Percentiles rank a stretch among this genome's conserved stretches.
Conservation (phyloP, 2,329 filamentous ascomycete genomes). For the Mariannaea sp. region DNA sequence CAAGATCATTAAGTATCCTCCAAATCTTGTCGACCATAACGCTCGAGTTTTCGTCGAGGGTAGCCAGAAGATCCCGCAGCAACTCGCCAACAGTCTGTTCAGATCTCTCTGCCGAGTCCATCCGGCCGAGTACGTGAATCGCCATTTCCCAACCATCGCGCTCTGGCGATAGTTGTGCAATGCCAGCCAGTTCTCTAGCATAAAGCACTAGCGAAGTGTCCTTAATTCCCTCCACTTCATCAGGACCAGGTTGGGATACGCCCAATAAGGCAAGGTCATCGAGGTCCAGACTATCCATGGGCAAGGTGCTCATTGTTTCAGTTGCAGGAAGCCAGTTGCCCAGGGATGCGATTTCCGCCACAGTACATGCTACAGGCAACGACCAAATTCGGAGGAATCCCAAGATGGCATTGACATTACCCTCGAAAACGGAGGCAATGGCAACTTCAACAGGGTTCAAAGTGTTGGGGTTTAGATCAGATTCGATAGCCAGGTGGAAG, state of each 20-base stretch:
- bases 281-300: slow-evolving; percentile 73
- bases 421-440: slow-evolving; percentile 80
- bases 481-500: slow-evolving; percentile 70
- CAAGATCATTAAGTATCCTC: slow-evolving; percentile 75
- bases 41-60: slow-evolving; percentile 67
- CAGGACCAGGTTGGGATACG: slow-evolving; percentile 62
- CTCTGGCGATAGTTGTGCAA: slow-evolving; percentile 52
- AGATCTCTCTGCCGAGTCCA: slow-evolving; percentile 74
- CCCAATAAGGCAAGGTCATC: slow-evolving; percentile 85
- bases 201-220: slow-evolving; percentile 81
- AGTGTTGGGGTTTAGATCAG: slow-evolving; percentile 78
- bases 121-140: slow-evolving; percentile 78
- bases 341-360: slow-evolving; percentile 82
- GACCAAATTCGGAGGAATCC: slow-evolving; percentile 80
- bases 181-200: slow-evolving; percentile 67
- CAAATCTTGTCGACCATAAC: slow-evolving; percentile 82
- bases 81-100: slow-evolving; percentile 76
- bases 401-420: slow-evolving; percentile 76
- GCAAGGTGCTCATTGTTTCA: slow-evolving; percentile 49
- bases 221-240: slow-evolving; percentile 69
- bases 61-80: slow-evolving; percentile 67
- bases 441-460: slow-evolving; percentile 79
- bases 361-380: slow-evolving; percentile 74
- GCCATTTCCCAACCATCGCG: slow-evolving; percentile 89
- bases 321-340: slow-evolving; percentile 75